Evolutionary conservation across 2,329 filamentous ascomycete genomes (phyloP).

Genomic region (Alternaria arborescens): DNA sequence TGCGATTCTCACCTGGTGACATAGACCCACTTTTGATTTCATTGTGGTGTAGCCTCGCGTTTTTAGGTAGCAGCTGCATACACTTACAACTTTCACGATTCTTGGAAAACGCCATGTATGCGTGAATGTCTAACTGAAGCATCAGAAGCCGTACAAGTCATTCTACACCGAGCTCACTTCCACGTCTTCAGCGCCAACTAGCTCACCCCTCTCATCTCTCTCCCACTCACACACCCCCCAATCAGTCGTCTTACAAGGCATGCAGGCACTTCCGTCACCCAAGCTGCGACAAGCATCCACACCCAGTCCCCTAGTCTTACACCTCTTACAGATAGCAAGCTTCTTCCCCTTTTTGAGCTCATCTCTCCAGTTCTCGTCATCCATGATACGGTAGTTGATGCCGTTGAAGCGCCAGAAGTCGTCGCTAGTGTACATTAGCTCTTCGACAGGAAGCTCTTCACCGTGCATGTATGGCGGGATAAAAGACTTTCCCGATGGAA

Average conservation of each 20-base stretch:
- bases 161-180: background rate
- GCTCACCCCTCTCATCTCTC: background rate
- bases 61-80: background rate
- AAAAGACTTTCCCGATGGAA: slow-evolving; percentile 25
- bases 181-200: background rate
- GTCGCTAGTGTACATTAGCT: slow-evolving; percentile 40
- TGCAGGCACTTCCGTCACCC: slow-evolving; percentile 27
- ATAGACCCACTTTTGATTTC: background rate
- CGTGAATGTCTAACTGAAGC: background rate
- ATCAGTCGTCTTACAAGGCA: slow-evolving; percentile 19
- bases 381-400: slow-evolving; percentile 33
- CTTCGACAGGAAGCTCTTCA: slow-evolving; percentile 41
- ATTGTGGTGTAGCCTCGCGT: background rate
- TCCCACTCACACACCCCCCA: slow-evolving; percentile 21
- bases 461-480: slow-evolving; percentile 50
- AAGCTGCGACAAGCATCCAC: slow-evolving; percentile 25
- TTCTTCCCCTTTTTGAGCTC: slow-evolving; percentile 22
- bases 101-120: too few species aligned
- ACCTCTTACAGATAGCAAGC: slow-evolving; percentile 23
- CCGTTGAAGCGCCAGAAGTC: slow-evolving; percentile 40
- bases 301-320: slow-evolving; percentile 11
- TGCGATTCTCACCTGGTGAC: background rate
- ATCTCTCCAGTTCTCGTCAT: slow-evolving; percentile 32
- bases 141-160: background rate
- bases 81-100: too few species aligned